Base-by-base conservation (phyloP, 345 rosid species). In the Citrus cavaleriei region DNA sequence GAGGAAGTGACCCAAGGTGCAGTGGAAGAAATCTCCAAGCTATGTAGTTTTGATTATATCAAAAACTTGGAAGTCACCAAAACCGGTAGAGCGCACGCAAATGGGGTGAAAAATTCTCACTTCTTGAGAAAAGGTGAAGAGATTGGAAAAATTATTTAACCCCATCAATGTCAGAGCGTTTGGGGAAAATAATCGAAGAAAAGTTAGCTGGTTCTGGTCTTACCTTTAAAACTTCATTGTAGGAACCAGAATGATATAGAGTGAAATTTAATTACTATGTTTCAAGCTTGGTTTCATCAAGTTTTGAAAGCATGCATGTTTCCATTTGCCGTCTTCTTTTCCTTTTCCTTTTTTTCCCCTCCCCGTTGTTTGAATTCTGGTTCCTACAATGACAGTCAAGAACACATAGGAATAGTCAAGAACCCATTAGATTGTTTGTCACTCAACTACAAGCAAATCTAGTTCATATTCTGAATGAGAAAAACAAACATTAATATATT, bases 1-100 rank as follows among this genome's bases (percentile, higher is more conserved):
- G 54, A 71, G 71, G 89, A 88, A 59, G 85, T 84, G 61, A 51
- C 55, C 2, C 61, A 21, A 16, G 79, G 69, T 1, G 74, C 70
- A 51, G 72, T 79, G 8, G 79, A 86, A 72, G 78, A 77, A 69
- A 77, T 85, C 6, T 76, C 79, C 37, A 74, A 74, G 0, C 69
- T 87, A 40, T 82, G 87, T 70, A 85, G 90, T 51, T 80, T 88
- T 59, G 83, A 85, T 77, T 82, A n/a, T 38, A 37, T 85, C 81
- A 80, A 77, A 70, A 42, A 42, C 9, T 42, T 42, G 49, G 49
- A 10, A 42, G 49, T 42, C 49, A 42, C 49, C 13, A 42, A 73
- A 79, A 61, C 73, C 82, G 73, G 87, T 82, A 61, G 85, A 78
- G 60, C 85, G 71, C 8, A 85, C 79, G 75, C 78, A 34, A 68